A percentile compares a stretch with the other conserved stretches of the same genome.
phyloP scores from a whole-genome alignment of 2,329 filamentous ascomycete genomes.

The Colletotrichum tropicale region DNA sequence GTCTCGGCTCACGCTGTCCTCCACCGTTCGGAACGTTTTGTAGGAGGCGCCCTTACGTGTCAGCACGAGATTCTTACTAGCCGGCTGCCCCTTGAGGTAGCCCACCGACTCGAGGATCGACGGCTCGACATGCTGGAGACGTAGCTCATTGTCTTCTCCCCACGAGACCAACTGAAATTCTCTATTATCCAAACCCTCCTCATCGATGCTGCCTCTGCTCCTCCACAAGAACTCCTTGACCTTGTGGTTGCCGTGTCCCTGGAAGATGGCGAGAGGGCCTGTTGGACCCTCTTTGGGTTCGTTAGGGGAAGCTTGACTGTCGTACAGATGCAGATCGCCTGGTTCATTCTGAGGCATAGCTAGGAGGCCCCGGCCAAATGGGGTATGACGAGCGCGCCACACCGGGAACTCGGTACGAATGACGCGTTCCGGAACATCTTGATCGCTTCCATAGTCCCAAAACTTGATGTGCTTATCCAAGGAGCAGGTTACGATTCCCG shows the following conservation, averaged over 20 bases:
- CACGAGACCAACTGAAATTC: slow-evolving; percentile 95
- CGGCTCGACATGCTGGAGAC: slow-evolving; percentile 75
- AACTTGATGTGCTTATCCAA: slow-evolving; percentile 92
- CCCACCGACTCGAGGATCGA: slow-evolving; percentile 72
- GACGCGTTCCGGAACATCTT: slow-evolving; percentile 72
- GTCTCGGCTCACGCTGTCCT: slow-evolving; percentile 61
- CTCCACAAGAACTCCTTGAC: slow-evolving; percentile 95
- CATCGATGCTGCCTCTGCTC: slow-evolving; percentile 69
- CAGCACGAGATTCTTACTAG: slow-evolving; percentile 68
- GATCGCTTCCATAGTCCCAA: slow-evolving; percentile 76
- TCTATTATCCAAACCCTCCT: slow-evolving; percentile 76
- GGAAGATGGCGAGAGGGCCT: slow-evolving; percentile 61
- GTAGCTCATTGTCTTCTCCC: slow-evolving; percentile 85
- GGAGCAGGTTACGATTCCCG: slow-evolving; percentile 83
- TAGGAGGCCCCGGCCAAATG: slow-evolving; percentile 83
- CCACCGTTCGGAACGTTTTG: slow-evolving; percentile 80
- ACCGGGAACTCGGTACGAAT: slow-evolving; percentile 86
- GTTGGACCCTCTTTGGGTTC: slow-evolving; percentile 48
- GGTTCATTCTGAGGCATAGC: slow-evolving; percentile 93
- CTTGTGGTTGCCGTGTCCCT: slow-evolving; percentile 67
- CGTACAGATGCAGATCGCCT: slow-evolving; percentile 84
- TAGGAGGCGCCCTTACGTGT: slow-evolving; percentile 87
- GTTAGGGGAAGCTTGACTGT: slow-evolving; percentile 58
- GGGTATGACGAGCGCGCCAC: slow-evolving; percentile 89
- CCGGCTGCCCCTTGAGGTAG: slow-evolving; percentile 71